Conservation (phyloP, 2,329 filamentous ascomycete genomes). For the Scedosporium aurantiacum region DNA sequence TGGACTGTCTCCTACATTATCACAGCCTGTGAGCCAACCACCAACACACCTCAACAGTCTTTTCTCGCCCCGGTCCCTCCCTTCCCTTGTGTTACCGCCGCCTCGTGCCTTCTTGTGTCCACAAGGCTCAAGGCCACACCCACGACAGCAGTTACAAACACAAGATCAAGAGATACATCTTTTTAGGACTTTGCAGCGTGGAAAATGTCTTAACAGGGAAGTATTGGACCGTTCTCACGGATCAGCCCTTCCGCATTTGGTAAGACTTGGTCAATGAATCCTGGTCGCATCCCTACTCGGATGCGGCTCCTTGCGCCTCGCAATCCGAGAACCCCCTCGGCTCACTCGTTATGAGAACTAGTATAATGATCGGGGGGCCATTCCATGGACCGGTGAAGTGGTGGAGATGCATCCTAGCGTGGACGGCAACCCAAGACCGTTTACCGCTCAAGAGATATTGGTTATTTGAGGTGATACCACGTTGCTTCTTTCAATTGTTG, state of each 20-base stretch:
- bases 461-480: not conserved
- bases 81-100: too few relatives aligned
- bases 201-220: not conserved
- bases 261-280: not conserved
- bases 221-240: not conserved
- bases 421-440: not conserved
- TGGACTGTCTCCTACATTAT: not conserved
- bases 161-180: not conserved
- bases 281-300: not conserved
- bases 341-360: not conserved
- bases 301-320: not conserved
- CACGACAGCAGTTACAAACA: not conserved
- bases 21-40: not conserved
- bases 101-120: too few relatives aligned
- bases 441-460: not conserved
- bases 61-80: too few relatives aligned
- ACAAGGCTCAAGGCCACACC: not conserved
- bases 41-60: not conserved
- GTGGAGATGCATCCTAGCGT: not conserved
- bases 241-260: not conserved
- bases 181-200: not conserved
- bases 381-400: not conserved
- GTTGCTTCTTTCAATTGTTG: too few relatives aligned
- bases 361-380: not conserved
- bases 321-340: not conserved